phyloP scores from a whole-genome alignment of 2,329 filamentous ascomycete species.

The Hypoxylon rubiginosum region DNA sequence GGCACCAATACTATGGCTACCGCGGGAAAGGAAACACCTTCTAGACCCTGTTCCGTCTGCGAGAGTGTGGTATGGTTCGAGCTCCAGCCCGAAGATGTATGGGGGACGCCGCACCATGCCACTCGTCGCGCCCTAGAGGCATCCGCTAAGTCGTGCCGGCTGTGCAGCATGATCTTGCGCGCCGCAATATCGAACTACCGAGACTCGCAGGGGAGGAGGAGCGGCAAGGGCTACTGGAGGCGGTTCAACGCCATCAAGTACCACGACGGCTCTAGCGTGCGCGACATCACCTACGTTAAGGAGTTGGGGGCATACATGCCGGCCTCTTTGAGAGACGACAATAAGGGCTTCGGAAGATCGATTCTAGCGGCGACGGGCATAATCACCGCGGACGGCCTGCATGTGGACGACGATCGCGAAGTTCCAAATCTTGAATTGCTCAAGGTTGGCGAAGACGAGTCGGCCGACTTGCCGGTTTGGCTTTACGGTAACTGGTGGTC shows the following conservation, averaged over 20 bases:
- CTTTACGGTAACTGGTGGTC: slow-evolving; percentile 28
- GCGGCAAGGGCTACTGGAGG: slow-evolving; percentile 27
- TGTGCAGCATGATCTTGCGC: slow-evolving; percentile 18
- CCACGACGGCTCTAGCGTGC: slow-evolving; percentile 10
- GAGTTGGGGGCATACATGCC: slow-evolving; percentile 16
- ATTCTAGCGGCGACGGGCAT: slow-evolving; percentile 21
- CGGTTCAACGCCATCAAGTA: slow-evolving; percentile 28
- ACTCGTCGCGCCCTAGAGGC: slow-evolving; percentile 21
- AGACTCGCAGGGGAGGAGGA: slow-evolving; percentile 14
- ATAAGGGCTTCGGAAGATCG: slow-evolving; percentile 7
- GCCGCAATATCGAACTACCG: slow-evolving; percentile 25
- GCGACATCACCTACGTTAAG: slow-evolving; percentile 21
- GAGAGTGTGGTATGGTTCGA: slow-evolving; percentile 27
- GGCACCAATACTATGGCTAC: not conserved
- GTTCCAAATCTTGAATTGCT: slow-evolving; percentile 4
- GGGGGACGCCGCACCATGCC: slow-evolving; percentile 20
- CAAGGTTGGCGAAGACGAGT: slow-evolving; percentile 13
- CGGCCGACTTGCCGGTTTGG: slow-evolving; percentile 22
- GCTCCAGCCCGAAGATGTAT: slow-evolving; percentile 27
- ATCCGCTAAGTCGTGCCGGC: slow-evolving; percentile 16
- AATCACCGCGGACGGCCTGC: slow-evolving; percentile 22
- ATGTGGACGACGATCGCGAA: slow-evolving; percentile 17
- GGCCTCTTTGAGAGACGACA: slow-evolving; percentile 11
- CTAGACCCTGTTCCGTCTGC: slow-evolving; percentile 13
- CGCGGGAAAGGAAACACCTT: not conserved